Base-by-base conservation (phyloP, 495 filamentous ascomycete species). In the Lasiosphaeris hirsuta region DNA sequence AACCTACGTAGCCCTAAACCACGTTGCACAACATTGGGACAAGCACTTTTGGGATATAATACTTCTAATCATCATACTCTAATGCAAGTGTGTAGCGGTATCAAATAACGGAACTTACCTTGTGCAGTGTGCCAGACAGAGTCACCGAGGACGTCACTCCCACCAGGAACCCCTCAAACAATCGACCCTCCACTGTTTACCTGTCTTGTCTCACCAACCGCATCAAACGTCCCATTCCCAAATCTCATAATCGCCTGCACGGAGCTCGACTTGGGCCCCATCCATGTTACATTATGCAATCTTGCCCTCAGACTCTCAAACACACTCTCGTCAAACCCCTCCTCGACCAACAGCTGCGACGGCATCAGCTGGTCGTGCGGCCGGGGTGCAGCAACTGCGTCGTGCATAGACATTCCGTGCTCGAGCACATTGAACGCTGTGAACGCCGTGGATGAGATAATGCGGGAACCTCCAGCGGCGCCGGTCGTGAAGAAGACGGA, bases 321-420 rank as follows among this genome's bases (percentile, higher is more conserved):
- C 0, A 89, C 88, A 7, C 63, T 65, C 55, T 88, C 84, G 55
- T 91, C 81, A 56, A 84, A 93, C 1, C 72, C 73, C 36, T 85
- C 85, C 65, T 97, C 92, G 19, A 96, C 89, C 3, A 59, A 69
- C 8, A 86, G 79, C 51, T 81, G 69, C 43, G 88, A 84, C 0
- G 92, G 92, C 39, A 86, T 68, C 4, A 97, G 71, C 71, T 97
- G 92, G 63, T 97, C 89, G 68, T 97, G 92, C 14, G 94, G 62
- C 0, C 92, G 73, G 2, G 90, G 88, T 38, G 74, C 63, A 0
- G 82, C 82, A 15, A 96, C 75, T 0, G 89, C 85, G 39, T 87
- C 76, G 4, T 74, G 63, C 42, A 85, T 71, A 1, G 74, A 80
- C 62, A 86, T 72, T 40, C 76, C 75, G 19, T 82, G 77, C 54